Base-by-base conservation (phyloP, 306 rosid species). In the Prinsepia uniflora region DNA sequence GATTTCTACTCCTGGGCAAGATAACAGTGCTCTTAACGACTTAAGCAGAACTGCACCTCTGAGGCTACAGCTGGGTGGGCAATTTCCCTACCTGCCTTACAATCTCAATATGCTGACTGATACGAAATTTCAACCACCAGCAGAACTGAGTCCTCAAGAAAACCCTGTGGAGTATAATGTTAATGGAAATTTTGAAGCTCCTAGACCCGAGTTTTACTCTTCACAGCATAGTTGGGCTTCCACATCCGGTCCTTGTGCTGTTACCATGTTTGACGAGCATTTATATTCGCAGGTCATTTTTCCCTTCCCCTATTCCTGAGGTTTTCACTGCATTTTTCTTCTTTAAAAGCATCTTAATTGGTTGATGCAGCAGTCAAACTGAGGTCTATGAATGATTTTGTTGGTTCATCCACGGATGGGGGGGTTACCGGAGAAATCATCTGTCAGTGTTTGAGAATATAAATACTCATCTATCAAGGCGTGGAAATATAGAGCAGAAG, bases 211-310 rank as follows among this genome's bases (percentile, higher is more conserved):
- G 20, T 89, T 66, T 59, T 93, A 87, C 62, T 44, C 92, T 65
- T 76, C 70, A 53, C 90, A 89, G 44, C 88, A 81, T 71, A 81
- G 76, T 54, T 94, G 99, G 99, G 88, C 86, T 72, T 82, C 96
- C 53, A 71, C 96, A 15, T 83, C 96, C 41, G 91, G 95, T 48
- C 87, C 88, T 73, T 89, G 84, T 81, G 79, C 75, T 5, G 74
- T 83, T 76, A 41, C 85, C 34, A 76, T 86, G 75, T 76, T 81
- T 71, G 90, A 81, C 18, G 84, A 81, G 36, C 79, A 69, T 52
- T 72, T 83, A 64, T 83, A 72, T 72, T 68, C 81, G 41, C 83
- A 81, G 83, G 90, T 71, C 56, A 73, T 79, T 66, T 63, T 18
- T 47, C 13, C 8, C n/a, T 24, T 56, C 24, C 14, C 13, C 12